A percentile compares a stretch with the other conserved stretches of the same genome.
phyloP scores from a whole-genome alignment of 768 basidiomycete species.

The Termitomyces sp. region DNA sequence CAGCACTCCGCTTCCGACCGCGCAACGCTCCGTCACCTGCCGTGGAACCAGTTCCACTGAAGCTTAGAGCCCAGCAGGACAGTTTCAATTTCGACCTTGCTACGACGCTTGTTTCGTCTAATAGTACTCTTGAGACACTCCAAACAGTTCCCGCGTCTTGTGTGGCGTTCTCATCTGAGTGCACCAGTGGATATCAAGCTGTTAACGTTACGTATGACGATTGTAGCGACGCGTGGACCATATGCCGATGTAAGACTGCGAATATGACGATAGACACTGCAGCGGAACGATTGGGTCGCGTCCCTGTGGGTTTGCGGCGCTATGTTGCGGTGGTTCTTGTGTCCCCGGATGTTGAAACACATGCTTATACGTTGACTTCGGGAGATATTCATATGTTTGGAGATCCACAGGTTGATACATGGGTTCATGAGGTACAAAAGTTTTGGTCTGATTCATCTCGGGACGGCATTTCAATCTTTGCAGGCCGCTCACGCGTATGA shows the following conservation, averaged over 20 bases:
- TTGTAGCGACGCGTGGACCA: constrained; percentile 18
- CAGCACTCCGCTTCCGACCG: constrained; percentile 9
- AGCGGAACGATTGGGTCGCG: constrained; percentile 20
- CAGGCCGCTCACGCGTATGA: constrained; percentile 28
- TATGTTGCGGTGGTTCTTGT: constrained; percentile 20
- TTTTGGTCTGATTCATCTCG: neutral
- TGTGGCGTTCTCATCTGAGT: constrained; percentile 15
- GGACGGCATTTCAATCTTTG: neutral
- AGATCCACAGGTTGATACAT: constrained; percentile 17
- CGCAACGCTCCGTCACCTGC: constrained; percentile 4
- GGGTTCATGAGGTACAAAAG: constrained; percentile 26
- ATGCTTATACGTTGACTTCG: constrained; percentile 26
- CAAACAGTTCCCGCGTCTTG: constrained; percentile 9
- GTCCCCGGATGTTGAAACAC: constrained; percentile 11
- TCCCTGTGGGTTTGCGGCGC: constrained; percentile 27
- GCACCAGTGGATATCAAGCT: constrained; percentile 16
- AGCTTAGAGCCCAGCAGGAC: constrained; percentile 13
- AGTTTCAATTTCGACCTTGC: constrained; percentile 15
- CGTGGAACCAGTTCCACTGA: constrained; percentile 6
- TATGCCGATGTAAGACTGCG: constrained; percentile 24
- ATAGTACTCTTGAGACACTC: constrained; percentile 9
- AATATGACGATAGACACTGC: constrained; percentile 21
- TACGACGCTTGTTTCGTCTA: constrained; percentile 8
- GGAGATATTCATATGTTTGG: constrained; percentile 28
- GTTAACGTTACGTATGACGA: constrained; percentile 23